phyloP scores from a whole-genome alignment of 495 filamentous ascomycete species.

The Viridothelium virens region DNA sequence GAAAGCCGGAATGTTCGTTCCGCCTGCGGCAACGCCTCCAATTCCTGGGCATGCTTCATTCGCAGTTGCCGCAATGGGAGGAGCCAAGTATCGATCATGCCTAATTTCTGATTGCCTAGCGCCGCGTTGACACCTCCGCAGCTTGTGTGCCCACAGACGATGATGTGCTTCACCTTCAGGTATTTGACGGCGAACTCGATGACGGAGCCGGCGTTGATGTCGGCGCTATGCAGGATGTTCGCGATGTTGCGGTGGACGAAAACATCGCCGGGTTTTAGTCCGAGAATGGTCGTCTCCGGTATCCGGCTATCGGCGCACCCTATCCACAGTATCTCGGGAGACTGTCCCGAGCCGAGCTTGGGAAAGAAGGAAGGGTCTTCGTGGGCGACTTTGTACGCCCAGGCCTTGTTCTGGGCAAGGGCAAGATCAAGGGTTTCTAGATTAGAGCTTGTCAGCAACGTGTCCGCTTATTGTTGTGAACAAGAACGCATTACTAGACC shows the following conservation, averaged over 20 bases:
- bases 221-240: slow-evolving; percentile 71
- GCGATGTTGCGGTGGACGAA: slow-evolving; percentile 95
- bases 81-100: slow-evolving; percentile 74
- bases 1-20: slow-evolving; percentile 25
- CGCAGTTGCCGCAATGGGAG: slow-evolving; percentile 60
- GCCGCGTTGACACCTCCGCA: slow-evolving; percentile 74
- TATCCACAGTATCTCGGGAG: slow-evolving; percentile 78
- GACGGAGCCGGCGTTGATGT: slow-evolving; percentile 68
- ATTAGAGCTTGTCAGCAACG: not conserved
- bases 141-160: slow-evolving; percentile 74
- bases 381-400: slow-evolving; percentile 20
- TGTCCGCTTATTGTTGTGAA: not conserved
- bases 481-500: not conserved
- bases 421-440: slow-evolving; percentile 7
- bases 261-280: slow-evolving; percentile 76
- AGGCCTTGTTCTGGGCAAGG: slow-evolving; percentile 23
- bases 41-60: slow-evolving; percentile 45
- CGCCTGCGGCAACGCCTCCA: slow-evolving; percentile 34
- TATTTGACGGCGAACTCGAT: slow-evolving; percentile 72
- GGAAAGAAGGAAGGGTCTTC: slow-evolving; percentile 62
- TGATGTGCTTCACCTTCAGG: slow-evolving; percentile 72
- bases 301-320: slow-evolving; percentile 86
- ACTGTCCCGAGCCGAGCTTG: slow-evolving; percentile 58
- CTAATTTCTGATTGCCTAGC: slow-evolving; percentile 58
- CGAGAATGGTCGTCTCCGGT: slow-evolving; percentile 77